These are phyloP conservation scores for Tylopilus plumbeoviolaceoides DNA, from an alignment of 768 basidiomycete species.

Conservation along the genomic window DNA sequence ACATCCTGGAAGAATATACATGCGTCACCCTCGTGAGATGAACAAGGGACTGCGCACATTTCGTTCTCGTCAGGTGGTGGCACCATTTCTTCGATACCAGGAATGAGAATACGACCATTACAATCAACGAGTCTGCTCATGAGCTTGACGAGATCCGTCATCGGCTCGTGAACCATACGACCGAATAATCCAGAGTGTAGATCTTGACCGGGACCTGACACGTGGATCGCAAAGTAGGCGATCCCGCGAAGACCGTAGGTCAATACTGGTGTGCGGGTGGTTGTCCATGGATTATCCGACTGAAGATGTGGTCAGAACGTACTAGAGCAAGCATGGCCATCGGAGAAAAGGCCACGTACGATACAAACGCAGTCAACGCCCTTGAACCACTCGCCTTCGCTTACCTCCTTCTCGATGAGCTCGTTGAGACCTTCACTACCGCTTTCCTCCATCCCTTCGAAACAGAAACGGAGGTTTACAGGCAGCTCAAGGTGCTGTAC, in stretches of 20 bases:
- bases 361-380: constrained; percentile 94
- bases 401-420: constrained; percentile 69
- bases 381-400: constrained; percentile 56
- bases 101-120: constrained; percentile 69
- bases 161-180: constrained; percentile 80
- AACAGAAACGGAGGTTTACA: constrained; percentile 87
- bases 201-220: constrained; percentile 49
- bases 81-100: constrained; percentile 86
- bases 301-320: constrained; percentile 19
- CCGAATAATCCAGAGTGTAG: constrained; percentile 90
- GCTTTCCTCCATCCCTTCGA: constrained; percentile 97
- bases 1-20: constrained; percentile 36
- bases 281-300: constrained; percentile 92
- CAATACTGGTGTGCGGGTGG: constrained; percentile 70
- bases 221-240: constrained; percentile 53
- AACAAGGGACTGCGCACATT: constrained; percentile 39
- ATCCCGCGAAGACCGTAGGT: constrained; percentile 91
- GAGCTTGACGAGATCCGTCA: constrained; percentile 85
- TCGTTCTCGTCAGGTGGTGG: constrained; percentile 72
- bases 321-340: background rate
- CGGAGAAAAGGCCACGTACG: constrained; percentile 38
- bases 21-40: background rate
- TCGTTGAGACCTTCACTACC: constrained; percentile 90
- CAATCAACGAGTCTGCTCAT: constrained; percentile 82
- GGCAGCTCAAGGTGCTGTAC: constrained; percentile 68